Evolutionary conservation across 768 basidiomycete species (phyloP), one percentile per base, ranked within the genome.

Genomic region (Russula emetica): DNA sequence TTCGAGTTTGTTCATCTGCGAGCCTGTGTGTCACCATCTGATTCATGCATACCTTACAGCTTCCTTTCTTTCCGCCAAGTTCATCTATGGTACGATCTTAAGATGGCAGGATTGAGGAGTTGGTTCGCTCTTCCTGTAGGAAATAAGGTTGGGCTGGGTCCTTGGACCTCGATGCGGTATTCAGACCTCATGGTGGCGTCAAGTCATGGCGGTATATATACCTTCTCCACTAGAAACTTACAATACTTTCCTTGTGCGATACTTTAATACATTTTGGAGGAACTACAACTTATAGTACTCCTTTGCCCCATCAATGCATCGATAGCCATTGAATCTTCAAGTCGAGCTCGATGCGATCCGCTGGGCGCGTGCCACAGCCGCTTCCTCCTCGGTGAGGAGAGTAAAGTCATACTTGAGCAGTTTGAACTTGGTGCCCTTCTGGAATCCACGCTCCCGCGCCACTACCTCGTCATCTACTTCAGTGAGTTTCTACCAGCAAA

Each of bases 361-460:
- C 34, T 66, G 69, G 22, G 66, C 55, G 16, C 73, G 74, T 7
- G 72, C 72, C 22, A 64, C 64, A 47, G 71, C 72, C 3, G 78
- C 76, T 69, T 83, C 77, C 32, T 72, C 78, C 58, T 76, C 75
- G 4, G 77, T 78, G 38, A 78, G 72, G 0, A 85, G 71, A 8
- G 81, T 70, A 53, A 84, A 74, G 65, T 85, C 82, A 24, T 69
- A 72, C 44, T 78, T 69, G 62, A 85, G 72, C 30, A 81, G 71
- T 72, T 77, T 80, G 77, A 82, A 83, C 20, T 80, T 73, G 7
- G 75, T 74, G 16, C 78, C 78, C 49, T 73, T 75, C 22, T 76
- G 74, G 69, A 83, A 82, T 24, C 85, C 84, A 44, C 84, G 82
- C 64, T 81, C 78, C 59, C 81, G 78, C 6, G 84, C 81, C 63